A percentile compares a stretch with the other conserved stretches of the same genome.
Conservation (phyloP, 495 filamentous ascomycete species). For the Hypoxylon fragiforme region DNA sequence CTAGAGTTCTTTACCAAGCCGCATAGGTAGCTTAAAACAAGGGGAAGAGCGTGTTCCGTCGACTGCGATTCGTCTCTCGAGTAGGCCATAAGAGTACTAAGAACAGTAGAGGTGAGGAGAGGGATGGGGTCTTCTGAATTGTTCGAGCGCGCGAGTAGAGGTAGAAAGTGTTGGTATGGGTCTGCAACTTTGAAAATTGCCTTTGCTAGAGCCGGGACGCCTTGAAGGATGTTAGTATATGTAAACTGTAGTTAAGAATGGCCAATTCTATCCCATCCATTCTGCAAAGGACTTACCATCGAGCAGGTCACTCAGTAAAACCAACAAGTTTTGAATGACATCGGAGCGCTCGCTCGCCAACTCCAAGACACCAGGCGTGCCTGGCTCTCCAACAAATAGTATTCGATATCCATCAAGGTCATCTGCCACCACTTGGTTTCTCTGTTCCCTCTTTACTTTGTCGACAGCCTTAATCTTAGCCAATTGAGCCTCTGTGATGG, state of each 20-base stretch:
- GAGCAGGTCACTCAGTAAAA: constrained; percentile 84
- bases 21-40: constrained; percentile 86
- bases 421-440: constrained; percentile 75
- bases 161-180: constrained; percentile 84
- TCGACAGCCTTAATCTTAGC: constrained; percentile 97
- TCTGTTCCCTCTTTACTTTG: constrained; percentile 83
- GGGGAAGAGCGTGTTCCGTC: constrained; percentile 74
- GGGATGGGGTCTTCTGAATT: constrained; percentile 86
- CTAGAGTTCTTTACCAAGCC: constrained; percentile 77
- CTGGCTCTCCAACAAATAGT: constrained; percentile 73
- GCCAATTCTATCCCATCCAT: too few relatives aligned
- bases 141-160: constrained; percentile 77
- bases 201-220: constrained; percentile 73
- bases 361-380: constrained; percentile 77
- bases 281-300: constrained; percentile 64
- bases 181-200: constrained; percentile 73
- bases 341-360: constrained; percentile 76
- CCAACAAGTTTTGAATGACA: constrained; percentile 92
- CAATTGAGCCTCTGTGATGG: constrained; percentile 90
- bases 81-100: constrained; percentile 77
- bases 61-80: constrained; percentile 59
- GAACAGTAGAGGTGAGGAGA: constrained; percentile 84
- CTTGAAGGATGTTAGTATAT: constrained; percentile 51
- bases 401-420: constrained; percentile 76
- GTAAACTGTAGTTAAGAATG: neutral